Evolutionary conservation across 306 rosid genomes (phyloP).

Genomic region (Coriaria nepalensis): DNA sequence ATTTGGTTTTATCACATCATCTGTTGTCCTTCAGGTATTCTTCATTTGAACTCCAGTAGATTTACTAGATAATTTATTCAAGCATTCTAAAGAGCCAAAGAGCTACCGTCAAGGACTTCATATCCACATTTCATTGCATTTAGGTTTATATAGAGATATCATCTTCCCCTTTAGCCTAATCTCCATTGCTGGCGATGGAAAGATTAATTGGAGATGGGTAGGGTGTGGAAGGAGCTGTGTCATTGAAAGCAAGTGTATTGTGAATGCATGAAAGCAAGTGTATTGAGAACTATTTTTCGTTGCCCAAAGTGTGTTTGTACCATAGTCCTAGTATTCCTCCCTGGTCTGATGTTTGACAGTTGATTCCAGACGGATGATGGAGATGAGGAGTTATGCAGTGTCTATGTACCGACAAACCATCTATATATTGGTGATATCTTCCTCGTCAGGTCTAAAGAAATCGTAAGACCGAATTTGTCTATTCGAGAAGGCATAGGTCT

Average conservation of each 20-base stretch:
- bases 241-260: neutral
- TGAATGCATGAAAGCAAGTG: neutral
- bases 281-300: too few relatives aligned
- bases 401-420: constrained; percentile 90
- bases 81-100: neutral
- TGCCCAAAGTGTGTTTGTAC: too few relatives aligned
- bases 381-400: constrained; percentile 87
- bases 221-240: too few relatives aligned
- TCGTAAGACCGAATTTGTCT: constrained; percentile 78
- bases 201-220: too few relatives aligned
- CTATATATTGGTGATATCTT: constrained; percentile 71
- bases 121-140: too few relatives aligned
- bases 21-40: constrained; percentile 37
- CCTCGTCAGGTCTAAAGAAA: constrained; percentile 65
- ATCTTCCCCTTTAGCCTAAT: too few relatives aligned
- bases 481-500: constrained; percentile 91
- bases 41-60: neutral
- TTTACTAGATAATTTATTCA: neutral
- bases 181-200: too few relatives aligned
- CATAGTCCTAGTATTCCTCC: neutral
- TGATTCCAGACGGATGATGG: constrained; percentile 55
- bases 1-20: constrained; percentile 40
- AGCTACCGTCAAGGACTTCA: too few relatives aligned
- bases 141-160: too few relatives aligned
- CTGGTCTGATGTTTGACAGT: constrained; percentile 7